phyloP scores from a whole-genome alignment of 345 rosid species.

The Punica granatum region DNA sequence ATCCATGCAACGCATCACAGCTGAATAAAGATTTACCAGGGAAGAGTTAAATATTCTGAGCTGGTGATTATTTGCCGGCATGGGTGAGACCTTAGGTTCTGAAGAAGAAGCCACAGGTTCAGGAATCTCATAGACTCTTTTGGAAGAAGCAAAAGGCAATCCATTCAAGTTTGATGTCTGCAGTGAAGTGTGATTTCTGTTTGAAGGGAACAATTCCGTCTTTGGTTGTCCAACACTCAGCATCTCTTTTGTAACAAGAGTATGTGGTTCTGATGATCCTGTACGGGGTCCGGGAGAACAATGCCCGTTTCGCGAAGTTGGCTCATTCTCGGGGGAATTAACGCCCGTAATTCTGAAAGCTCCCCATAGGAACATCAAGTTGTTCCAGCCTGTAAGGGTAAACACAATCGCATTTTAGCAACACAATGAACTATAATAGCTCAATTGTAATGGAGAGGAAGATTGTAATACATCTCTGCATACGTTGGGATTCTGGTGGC shows the following conservation, averaged over 20 bases:
- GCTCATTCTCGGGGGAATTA: background rate
- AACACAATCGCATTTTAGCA: background rate
- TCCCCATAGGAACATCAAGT: slow-evolving; percentile 7
- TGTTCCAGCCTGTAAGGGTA: slow-evolving; percentile 11
- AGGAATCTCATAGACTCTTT: background rate
- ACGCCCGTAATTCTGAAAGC: background rate
- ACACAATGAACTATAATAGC: background rate
- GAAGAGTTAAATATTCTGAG: background rate
- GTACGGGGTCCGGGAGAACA: background rate
- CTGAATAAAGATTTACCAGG: background rate
- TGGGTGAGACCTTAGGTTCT: background rate
- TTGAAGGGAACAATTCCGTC: no score
- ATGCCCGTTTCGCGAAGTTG: background rate
- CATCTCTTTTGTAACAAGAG: no score
- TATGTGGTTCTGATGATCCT: no score
- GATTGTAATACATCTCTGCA: slow-evolving; percentile 6
- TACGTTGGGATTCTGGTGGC: slow-evolving; percentile 41
- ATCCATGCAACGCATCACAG: background rate
- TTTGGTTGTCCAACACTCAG: no score
- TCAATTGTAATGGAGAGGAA: background rate
- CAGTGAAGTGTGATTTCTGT: background rate
- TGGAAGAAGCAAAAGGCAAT: background rate
- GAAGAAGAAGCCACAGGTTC: background rate
- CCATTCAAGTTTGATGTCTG: background rate
- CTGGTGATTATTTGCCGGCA: background rate